Conservation (phyloP, 768 basidiomycete genomes). For the Phanerodontia chrysosporium region DNA sequence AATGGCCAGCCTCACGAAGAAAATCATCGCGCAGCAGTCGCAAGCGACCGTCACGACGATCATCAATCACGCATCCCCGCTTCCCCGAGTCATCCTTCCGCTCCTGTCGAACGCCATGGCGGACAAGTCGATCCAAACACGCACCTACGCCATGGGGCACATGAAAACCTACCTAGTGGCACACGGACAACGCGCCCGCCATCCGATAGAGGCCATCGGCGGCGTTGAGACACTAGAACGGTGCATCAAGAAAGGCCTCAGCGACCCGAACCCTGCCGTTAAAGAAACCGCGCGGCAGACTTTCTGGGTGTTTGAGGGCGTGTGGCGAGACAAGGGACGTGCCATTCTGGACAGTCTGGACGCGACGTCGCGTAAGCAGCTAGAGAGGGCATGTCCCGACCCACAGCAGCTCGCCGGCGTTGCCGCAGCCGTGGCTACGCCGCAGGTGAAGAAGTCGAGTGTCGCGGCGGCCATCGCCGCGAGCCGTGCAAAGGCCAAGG, state of each 20-base stretch:
- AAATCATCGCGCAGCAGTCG: conserved; percentile 82
- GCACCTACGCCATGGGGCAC: conserved; percentile 65
- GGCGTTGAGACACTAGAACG: conserved; percentile 72
- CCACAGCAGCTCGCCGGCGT: conserved; percentile 36
- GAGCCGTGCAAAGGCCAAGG: conserved; percentile 83
- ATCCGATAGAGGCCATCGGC: conserved; percentile 63
- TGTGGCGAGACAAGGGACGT: conserved; percentile 73
- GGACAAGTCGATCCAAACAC: conserved; percentile 79
- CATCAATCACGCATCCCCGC: conserved; percentile 64
- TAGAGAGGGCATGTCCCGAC: conserved; percentile 82
- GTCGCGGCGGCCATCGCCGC: conserved; percentile 87
- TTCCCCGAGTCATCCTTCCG: conserved; percentile 64
- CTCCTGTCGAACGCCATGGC: conserved; percentile 64
- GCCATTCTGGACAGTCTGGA: conserved; percentile 68
- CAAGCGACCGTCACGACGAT: conserved; percentile 69
- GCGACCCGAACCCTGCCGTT: conserved; percentile 77
- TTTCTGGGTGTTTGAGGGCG: conserved; percentile 76
- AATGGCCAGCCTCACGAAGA: conserved; percentile 91
- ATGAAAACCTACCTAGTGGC: conserved; percentile 69
- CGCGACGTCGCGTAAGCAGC: conserved; percentile 63
- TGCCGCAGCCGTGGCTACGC: conserved; percentile 48
- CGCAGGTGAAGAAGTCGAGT: conserved; percentile 69
- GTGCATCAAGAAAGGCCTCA: conserved; percentile 65
- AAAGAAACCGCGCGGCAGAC: conserved; percentile 63
- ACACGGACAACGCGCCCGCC: conserved; percentile 62